These are phyloP conservation scores for Exophiala aquamarina DNA, from an alignment of 2,329 filamentous ascomycete genomes.

Conservation along the genomic window DNA sequence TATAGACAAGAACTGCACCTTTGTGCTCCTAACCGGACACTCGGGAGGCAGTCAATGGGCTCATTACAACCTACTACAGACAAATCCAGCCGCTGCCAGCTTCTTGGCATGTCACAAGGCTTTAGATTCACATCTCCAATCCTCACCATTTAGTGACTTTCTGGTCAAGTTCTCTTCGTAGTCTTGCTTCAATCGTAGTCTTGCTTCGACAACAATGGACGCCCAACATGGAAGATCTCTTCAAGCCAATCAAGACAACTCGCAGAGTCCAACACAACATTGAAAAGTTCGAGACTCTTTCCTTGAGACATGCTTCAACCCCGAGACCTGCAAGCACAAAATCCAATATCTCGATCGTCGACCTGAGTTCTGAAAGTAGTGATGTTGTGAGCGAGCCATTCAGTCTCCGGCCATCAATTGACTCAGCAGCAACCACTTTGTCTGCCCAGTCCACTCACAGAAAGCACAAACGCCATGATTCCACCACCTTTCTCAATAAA, in stretches of 20 bases:
- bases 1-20: too few species aligned
- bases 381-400: conserved; percentile 12
- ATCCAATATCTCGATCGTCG: conserved; percentile 23
- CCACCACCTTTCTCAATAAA: conserved; percentile 25
- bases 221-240: conserved; percentile 54
- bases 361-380: conserved; percentile 12
- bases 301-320: conserved; percentile 17
- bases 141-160: too few species aligned
- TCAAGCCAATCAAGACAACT: conserved; percentile 53
- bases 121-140: too few species aligned
- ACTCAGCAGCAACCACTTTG: conserved; percentile 36
- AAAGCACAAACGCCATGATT: conserved; percentile 22
- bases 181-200: too few species aligned
- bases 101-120: too few species aligned
- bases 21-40: too few species aligned
- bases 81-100: too few species aligned
- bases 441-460: conserved; percentile 6
- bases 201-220: conserved; percentile 10
- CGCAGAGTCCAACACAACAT: conserved; percentile 50
- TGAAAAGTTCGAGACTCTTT: conserved; percentile 38
- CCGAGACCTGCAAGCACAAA: conserved; percentile 12
- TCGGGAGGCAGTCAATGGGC: too few species aligned
- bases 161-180: too few species aligned
- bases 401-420: conserved; percentile 16
- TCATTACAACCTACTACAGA: too few species aligned